Percentiles rank a stretch among this genome's conserved stretches.
phyloP scores from a whole-genome alignment of 2,329 filamentous ascomycete species.

The Alternaria rosae region DNA sequence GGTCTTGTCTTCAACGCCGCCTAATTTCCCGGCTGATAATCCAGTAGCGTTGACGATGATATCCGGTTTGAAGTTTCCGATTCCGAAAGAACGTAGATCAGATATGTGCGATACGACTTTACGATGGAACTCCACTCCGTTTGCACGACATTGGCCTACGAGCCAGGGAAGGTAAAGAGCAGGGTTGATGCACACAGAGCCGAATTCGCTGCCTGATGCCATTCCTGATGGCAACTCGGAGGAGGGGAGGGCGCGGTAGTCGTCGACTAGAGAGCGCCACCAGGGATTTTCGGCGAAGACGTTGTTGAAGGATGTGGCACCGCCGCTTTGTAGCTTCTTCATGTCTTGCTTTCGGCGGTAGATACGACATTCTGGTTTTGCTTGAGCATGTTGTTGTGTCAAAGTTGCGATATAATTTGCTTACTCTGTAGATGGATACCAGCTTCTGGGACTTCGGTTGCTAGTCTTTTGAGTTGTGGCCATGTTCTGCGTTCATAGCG shows the following conservation, averaged over 20 bases:
- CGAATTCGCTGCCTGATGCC: constrained; percentile 76
- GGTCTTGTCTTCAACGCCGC: constrained; percentile 77
- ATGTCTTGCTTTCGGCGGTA: constrained; percentile 4
- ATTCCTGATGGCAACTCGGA: constrained; percentile 65
- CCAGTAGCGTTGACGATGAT: constrained; percentile 86
- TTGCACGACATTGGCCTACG: constrained; percentile 75
- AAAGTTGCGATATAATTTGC: constrained; percentile 43
- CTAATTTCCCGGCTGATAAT: constrained; percentile 73
- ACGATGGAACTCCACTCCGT: constrained; percentile 67
- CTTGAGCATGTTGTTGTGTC: background rate
- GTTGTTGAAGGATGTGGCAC: constrained; percentile 56
- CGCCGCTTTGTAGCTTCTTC: constrained; percentile 57
- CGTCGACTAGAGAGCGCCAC: constrained; percentile 52
- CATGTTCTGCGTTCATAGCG: constrained; percentile 41
- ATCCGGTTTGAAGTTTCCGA: constrained; percentile 64
- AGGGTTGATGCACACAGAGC: constrained; percentile 88
- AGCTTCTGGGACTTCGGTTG: constrained; percentile 71
- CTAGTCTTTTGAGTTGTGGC: constrained; percentile 51
- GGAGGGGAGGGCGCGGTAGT: constrained; percentile 52
- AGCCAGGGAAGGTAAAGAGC: constrained; percentile 87
- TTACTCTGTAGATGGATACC: constrained; percentile 75
- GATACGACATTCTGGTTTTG: background rate
- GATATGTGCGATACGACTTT: constrained; percentile 66
- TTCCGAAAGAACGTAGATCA: constrained; percentile 68
- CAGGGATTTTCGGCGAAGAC: constrained; percentile 63